Conservation (phyloP, 352 stramenopile species). For the Lagenidium sp. region DNA sequence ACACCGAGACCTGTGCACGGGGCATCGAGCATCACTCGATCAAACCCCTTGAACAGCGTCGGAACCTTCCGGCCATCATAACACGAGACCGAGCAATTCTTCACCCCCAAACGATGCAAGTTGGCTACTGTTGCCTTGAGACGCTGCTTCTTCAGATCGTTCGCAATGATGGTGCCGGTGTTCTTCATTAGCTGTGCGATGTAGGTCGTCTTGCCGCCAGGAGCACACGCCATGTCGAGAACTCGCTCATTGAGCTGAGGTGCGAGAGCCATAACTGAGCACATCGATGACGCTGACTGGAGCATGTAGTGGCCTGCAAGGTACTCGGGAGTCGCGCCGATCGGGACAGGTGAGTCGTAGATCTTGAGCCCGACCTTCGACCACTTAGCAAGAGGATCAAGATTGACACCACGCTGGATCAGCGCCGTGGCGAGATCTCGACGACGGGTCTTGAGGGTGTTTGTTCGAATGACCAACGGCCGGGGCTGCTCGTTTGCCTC, state of each 20-base stretch:
- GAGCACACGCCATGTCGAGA: slow-evolving; percentile 97
- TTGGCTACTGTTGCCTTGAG: slow-evolving; percentile 98
- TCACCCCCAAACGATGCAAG: slow-evolving; percentile 96
- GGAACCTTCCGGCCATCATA: slow-evolving; percentile 95
- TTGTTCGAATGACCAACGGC: slow-evolving; percentile 98
- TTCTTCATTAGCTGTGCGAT: slow-evolving; percentile 99
- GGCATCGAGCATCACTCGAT: slow-evolving; percentile 98
- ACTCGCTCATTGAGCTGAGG: slow-evolving; percentile 96
- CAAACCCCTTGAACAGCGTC: slow-evolving; percentile 94
- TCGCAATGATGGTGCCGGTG: slow-evolving; percentile 96
- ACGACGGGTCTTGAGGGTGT: slow-evolving; percentile 98
- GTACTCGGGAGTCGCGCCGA: slow-evolving; percentile 99
- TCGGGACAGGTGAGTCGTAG: slow-evolving; percentile 96
- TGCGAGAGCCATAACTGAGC: slow-evolving; percentile 96
- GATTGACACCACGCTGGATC: slow-evolving; percentile 97
- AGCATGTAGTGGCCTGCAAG: slow-evolving; percentile 99
- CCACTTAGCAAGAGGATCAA: slow-evolving; percentile 98
- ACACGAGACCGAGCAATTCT: slow-evolving; percentile 97
- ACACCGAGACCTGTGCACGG: slow-evolving; percentile 98
- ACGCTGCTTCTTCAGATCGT: slow-evolving; percentile 98
- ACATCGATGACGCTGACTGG: slow-evolving; percentile 98
- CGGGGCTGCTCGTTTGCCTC: slow-evolving; percentile 97
- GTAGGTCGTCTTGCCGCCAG: slow-evolving; percentile 99
- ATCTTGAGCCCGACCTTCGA: slow-evolving; percentile 99
- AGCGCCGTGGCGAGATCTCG: slow-evolving; percentile 97